Base-by-base conservation (phyloP, 345 rosid species). In the Eucalyptus globulus region DNA sequence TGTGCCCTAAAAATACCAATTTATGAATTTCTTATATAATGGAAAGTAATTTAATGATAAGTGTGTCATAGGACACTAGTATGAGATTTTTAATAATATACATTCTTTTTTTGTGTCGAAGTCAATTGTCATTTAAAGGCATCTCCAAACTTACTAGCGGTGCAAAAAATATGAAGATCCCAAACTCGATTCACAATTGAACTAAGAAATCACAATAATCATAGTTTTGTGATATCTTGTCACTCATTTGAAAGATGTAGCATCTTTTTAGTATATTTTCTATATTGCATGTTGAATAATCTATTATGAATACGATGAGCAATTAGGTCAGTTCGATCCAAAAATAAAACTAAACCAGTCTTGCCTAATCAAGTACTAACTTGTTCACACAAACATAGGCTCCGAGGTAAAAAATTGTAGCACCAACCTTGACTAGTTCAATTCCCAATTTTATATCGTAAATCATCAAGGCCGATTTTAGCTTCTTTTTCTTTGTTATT, bases 331-430 rank as follows among this genome's bases (percentile, higher is more conserved):
- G 1, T 67, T 67, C 1, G 0, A 67, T 67, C 22, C 11, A 31
- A 67, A 15, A 15, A 31, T 15, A 67, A 17, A 67, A 67, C 6
- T 8, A 15, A 31, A 67, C 1, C 3, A 0, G 3, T 31, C 11
- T 67, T 31, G 5, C 22, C 6, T 67, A 4, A 65, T 65, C 3
- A 3, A 6, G 21, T 65, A 62, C 5, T 4, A 8, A n/a, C 0
- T 0, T 17, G 2, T n/a, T n/a, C 80, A 8, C 19, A 16, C 11
- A 5, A 65, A 62, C 9, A 6, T 56, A n/a, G 11, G 21, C 3
- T 67, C 1, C 0, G 0, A 1, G 76, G 40, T 14, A n/a, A 67
- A 15, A n/a, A 14, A 4, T 31, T 31, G 11, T 6, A 21, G 11
- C 40, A n/a, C 11, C 2, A 67, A 4, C 21, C 10, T 31, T 67